A percentile compares a stretch with the other conserved stretches of the same genome.
These are phyloP conservation scores for Paramarasmius palmivorus DNA, from an alignment of 1,284 basidiomycete genomes.

Conservation along the genomic window DNA sequence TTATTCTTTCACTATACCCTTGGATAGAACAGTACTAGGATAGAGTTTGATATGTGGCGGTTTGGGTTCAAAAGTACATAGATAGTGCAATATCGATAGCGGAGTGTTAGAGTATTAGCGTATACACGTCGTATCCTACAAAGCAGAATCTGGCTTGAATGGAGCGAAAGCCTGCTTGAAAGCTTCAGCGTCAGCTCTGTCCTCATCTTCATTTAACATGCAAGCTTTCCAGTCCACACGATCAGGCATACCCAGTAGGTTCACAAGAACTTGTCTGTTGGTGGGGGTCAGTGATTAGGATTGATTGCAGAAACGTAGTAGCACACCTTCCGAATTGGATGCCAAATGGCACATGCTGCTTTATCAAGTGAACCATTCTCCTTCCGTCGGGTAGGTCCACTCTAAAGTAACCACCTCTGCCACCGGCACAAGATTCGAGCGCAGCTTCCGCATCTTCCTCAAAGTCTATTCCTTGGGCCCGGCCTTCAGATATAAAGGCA, in stretches of 20 bases:
- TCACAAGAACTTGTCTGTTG: constrained; percentile 74
- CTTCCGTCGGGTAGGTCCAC: constrained; percentile 88
- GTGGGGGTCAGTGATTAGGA: not conserved
- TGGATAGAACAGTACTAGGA: too few species aligned
- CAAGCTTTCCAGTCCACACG: constrained; percentile 92
- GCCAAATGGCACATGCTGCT: constrained; percentile 76
- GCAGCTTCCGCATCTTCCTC: constrained; percentile 69
- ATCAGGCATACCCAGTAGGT: constrained; percentile 71
- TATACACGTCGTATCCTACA: too few species aligned
- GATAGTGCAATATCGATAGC: too few species aligned
- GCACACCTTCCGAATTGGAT: constrained; percentile 88
- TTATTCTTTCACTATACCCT: too few species aligned
- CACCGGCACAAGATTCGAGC: constrained; percentile 51
- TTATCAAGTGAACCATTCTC: constrained; percentile 83
- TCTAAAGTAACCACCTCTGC: constrained; percentile 78
- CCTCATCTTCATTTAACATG: constrained; percentile 76
- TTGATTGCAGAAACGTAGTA: not conserved
- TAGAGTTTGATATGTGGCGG: too few species aligned
- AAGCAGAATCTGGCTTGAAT: constrained; percentile 2
- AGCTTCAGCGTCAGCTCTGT: constrained; percentile 43
- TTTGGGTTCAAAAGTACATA: too few species aligned
- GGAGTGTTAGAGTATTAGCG: too few species aligned
- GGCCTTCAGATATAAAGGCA: constrained; percentile 71
- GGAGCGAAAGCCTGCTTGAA: constrained; percentile 15
- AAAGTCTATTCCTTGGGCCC: constrained; percentile 62